Base-by-base conservation (phyloP, 306 rosid species). In the Trifolium dubium region DNA sequence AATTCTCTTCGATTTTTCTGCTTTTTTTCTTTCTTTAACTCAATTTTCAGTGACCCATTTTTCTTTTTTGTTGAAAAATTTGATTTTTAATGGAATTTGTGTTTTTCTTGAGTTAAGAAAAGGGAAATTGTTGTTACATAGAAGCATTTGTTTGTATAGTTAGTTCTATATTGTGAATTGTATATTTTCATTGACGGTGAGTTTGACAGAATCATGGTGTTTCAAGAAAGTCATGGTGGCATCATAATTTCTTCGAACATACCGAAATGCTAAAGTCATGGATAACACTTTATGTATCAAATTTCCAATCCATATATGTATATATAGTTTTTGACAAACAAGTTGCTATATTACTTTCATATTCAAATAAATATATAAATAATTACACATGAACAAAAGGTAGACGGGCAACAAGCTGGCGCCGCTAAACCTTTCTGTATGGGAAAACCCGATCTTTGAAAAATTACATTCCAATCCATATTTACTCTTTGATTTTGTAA, bases 1-100 rank as follows among this genome's bases (percentile, higher is more conserved):
- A 86, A 75, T 63, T 58, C 34, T 75, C 28, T 61, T 19, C 31
- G 17, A n/a, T 81, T 50, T 67, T 1, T 53, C 46, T 60, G 13
- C 12, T 31, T 31, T 13, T 56, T 56, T 56, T 1, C 17, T 10
- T 7, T 39, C 59, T 83, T 72, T 2, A 41, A 69, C 62, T 81
- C 10, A 15, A 41, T 55, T 73, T 47, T 17, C 29, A 30, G 17
- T 41, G 76, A 31, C 54, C 80, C 78, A 10, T 19, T 75, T 50
- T 8, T 3, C 10, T 3, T 63, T 43, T 17, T 71, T 41, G 64
- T 59, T 74, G 5, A 71, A 15, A 29, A 53, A 62, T 54, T 64
- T n/a, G 4, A 41, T 58, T 74, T 55, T 10, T 39, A 10, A 40
- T 75, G 58, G 12, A 50, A 58, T 58, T 19, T 19, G 9, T 55